Evolutionary conservation across 2,329 filamentous ascomycete genomes (phyloP).

Genomic region (Monosporascus sp.): DNA sequence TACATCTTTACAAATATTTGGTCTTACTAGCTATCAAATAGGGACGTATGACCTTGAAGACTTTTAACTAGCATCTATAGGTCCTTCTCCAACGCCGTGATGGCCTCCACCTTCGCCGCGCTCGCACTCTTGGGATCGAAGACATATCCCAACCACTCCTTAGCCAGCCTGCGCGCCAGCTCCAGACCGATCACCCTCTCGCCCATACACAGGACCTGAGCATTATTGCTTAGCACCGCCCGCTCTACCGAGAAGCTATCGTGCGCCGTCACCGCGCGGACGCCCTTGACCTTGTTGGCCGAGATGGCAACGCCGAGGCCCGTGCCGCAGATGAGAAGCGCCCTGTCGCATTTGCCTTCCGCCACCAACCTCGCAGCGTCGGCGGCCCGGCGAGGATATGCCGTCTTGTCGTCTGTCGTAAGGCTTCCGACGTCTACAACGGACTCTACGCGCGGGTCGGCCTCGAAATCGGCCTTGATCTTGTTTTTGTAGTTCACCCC

Average conservation of each 20-base stretch:
- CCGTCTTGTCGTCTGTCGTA: conserved; percentile 64
- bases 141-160: conserved; percentile 79
- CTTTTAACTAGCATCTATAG: not conserved
- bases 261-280: conserved; percentile 84
- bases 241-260: conserved; percentile 81
- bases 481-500: conserved; percentile 74
- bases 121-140: conserved; percentile 63
- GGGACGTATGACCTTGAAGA: not conserved
- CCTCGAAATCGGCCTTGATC: conserved; percentile 68
- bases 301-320: conserved; percentile 81
- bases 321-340: conserved; percentile 78
- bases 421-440: conserved; percentile 73
- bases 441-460: conserved; percentile 60
- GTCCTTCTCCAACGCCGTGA: conserved; percentile 33
- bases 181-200: conserved; percentile 80
- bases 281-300: conserved; percentile 83
- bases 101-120: conserved; percentile 41
- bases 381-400: conserved; percentile 76
- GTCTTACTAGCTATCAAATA: too few species aligned
- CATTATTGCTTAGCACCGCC: conserved; percentile 76
- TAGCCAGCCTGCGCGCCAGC: conserved; percentile 69
- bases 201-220: conserved; percentile 82
- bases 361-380: conserved; percentile 62
- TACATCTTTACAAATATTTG: too few species aligned
- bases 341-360: conserved; percentile 66